Base-by-base conservation (phyloP, 768 basidiomycete genomes). In the Neoboletus brunneissimus region DNA sequence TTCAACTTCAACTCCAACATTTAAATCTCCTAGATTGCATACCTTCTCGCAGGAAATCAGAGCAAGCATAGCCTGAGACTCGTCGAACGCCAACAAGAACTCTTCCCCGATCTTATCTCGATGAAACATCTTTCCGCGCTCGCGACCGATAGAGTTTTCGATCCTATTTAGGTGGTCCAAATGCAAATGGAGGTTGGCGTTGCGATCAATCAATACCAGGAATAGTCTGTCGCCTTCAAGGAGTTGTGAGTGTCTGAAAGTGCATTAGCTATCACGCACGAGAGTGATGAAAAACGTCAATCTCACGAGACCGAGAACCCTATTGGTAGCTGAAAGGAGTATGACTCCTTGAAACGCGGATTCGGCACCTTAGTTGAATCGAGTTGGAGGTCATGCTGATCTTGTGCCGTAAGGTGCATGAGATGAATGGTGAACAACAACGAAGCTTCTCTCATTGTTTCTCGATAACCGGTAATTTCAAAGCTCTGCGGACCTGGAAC, bases 11-110 rank as follows among this genome's bases (percentile, higher is more conserved):
- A 32, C 22, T 2, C 7, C 9, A n/a, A 45, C 7, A 8, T 11
- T 31, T 11, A 2, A 10, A 44, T 32, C 10, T 12, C 13, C 22
- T 4, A 3, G 7, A 31, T 6, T 29, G 3, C 56, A 10, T 46
- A 81, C 82, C 73, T 78, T 82, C 1, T 68, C 69, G 6, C 73
- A 64, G 8, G 75, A 70, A 55, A 81, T 75, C 8, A 84, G 48
- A 6, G 76, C 74, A 38, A 86, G 69, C 67, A 81, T 75, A 3
- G 79, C 73, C 57, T 75, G 79, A 5, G 72, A 67, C 61, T 85
- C 84, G 49, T 85, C 82, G 53, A 77, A 83, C 0, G 83, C 74
- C 15, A 84, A 52, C 12, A 81, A 41, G 46, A 75, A 71, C 11
- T 77, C 70, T 23, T 77, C 69, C 0, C 80, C 82, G 22, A 83